Conservation (phyloP, 225 moss, liverwort and hornwort genomes). For the Sphagnum contortum region DNA sequence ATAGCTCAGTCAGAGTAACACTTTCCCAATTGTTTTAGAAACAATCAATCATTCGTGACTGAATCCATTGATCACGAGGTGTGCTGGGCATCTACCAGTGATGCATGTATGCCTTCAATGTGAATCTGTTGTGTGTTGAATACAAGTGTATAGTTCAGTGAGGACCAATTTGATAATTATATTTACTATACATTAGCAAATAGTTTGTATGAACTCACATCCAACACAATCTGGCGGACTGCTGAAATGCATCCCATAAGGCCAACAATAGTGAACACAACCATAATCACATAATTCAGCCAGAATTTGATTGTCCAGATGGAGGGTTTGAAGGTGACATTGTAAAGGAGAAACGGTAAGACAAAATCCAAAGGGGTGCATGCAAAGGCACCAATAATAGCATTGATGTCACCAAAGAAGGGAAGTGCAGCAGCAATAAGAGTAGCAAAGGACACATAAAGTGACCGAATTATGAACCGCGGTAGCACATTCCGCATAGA, state of each 20-base stretch:
- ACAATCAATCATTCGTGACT: too few relatives aligned
- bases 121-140: too few relatives aligned
- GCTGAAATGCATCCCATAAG: conserved; percentile 48
- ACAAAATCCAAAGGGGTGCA: conserved; percentile 62
- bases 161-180: too few relatives aligned
- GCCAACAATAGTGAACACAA: conserved; percentile 34
- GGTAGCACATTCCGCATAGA: conserved; percentile 30
- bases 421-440: conserved; percentile 58
- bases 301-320: conserved; percentile 32
- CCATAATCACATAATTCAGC: conserved; percentile 25
- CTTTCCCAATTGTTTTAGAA: too few relatives aligned
- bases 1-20: too few relatives aligned
- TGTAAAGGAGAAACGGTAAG: conserved; percentile 53
- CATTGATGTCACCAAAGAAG: conserved; percentile 58
- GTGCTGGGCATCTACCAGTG: too few relatives aligned
- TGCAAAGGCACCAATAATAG: conserved; percentile 52
- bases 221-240: conserved; percentile 39
- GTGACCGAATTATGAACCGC: conserved; percentile 33
- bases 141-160: too few relatives aligned
- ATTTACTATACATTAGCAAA: conserved; percentile 15
- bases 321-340: conserved; percentile 34
- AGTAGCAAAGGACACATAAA: conserved; percentile 35
- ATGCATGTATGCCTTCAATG: too few relatives aligned
- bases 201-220: conserved; percentile 22
- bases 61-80: too few relatives aligned